Evolutionary conservation across 83 land plant species (phyloP), one percentile per base, ranked within the genome.

Genomic region (Picea abies): DNA sequence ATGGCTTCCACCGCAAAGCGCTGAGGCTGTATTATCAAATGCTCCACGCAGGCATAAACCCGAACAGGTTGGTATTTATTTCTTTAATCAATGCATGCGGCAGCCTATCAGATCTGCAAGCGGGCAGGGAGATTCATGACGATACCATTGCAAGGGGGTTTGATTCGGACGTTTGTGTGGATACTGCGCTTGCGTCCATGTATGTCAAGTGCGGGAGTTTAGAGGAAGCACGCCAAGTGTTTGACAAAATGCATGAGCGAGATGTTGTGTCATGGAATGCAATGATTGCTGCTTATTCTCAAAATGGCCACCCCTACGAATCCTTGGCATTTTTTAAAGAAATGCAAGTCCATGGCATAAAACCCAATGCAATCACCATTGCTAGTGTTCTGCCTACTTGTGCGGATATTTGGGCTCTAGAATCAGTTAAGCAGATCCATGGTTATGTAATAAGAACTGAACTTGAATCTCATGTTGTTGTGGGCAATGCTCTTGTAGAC

Each of bases 301-400:
- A 49, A 10, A 49, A 49, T 9, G 56, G 11, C 11, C 1, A 49
- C 11, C 56, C 56, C 12, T 49, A 49, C 9, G 12, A 49, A 49
- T 94, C 93, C 80, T 66, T 80, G 26, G 83, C 80, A 12, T 76
- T 81, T 4, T 86, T 87, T 78, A 47, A 81, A 44, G 82, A 82
- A 67, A 90, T 92, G 94, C 81, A 19, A 35, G 76, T 64, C 3
- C 29, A 56, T 11, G 92, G 87, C 25, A 3, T 88, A 8, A 87
- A 62, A 64, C 96, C 96, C 63, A 90, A 90, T 76, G 63, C 87
- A 32, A 80, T 82, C 19, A 90, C 90, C 61, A 84, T 88, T 35
- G 60, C 81, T 0, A 87, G 80, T 79, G 67, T 91, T 62, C 79
- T 90, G 39, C 20, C 76, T 63, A 89, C 92, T 1, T 92, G 84